Base-by-base conservation (phyloP, 2,329 filamentous ascomycete species). In the Scedosporium aurantiacum region DNA sequence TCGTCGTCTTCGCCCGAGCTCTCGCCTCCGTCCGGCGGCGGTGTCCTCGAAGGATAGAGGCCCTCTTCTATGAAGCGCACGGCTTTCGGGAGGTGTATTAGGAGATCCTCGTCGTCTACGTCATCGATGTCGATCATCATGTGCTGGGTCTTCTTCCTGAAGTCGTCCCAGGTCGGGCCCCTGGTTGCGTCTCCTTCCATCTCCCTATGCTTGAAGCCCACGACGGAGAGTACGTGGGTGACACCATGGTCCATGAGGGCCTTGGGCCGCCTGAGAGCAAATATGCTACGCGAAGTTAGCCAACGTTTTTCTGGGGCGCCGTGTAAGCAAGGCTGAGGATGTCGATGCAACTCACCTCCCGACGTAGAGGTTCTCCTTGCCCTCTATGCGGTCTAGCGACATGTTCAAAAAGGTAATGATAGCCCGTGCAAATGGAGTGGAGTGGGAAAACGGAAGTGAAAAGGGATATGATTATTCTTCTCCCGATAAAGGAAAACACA, bases 151-250 rank as follows among this genome's bases (percentile, higher is more conserved):
- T 80, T 78, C 65, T 82, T 79, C 69, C 78, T 79, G 64, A 74
- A 76, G 58, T 78, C 76, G 18, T 78, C 72, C 69, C 74, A 75
- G 43, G 84, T 86, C 47, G 80, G 67, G 69, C 65, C 68, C 70
- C 58, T 68, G 18, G 2, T 54, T 61, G 68, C 77, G 74, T 80
- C 76, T 43, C 80, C 73, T 63, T 80, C 78, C 68, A 84, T 74
- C 63, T 67, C 70, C 28, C 68, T 66, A 0, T 71, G 71, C 61
- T 73, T 69, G 66, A 87, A 80, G 56, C 83, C 82, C 63, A 93
- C 74, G 47, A 94, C 89, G 4, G 92, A 96, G n/a, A 97, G 79
- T 32, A 97, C 83, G 74, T 97, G 92, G 2, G 91, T 96, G 71
- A 99, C 91, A 66, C 87, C 85, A 66, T 85, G 84, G 65, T 88